Base-by-base conservation (phyloP, 176 grass and related monocot genomes). In the Rhynchospora tenuis region DNA sequence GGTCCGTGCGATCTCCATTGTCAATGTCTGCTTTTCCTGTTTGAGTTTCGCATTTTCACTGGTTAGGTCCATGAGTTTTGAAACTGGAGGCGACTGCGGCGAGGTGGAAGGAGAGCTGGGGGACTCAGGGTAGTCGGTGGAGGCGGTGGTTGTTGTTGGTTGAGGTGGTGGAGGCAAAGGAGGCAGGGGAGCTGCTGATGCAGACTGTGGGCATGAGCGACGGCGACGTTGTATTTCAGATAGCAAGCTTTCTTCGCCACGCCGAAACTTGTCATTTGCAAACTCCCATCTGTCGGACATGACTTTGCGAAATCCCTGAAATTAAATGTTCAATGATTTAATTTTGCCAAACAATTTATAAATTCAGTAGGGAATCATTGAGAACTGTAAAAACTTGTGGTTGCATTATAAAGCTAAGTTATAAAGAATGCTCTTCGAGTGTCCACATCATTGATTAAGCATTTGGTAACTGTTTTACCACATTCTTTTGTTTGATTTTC, bases 271-370 rank as follows among this genome's bases (percentile, higher is more conserved):
- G 9, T 95, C 91, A 33, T 95, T 98, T 16, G 91, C 91, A 73
- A 98, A 98, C 84, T 98, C 95, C 95, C 95, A 98, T 50, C 89
- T 74, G 54, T 95, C 91, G 0, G 95, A 84, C 68, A 90, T 88
- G 70, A 98, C 92, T 81, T 98, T 98, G 66, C 87, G 92, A 60
- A 98, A 98, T 20, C 95, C 92, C 92, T 98, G 88, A 9, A 51
- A 31, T 76, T 57, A 6, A 55, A 57, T 11, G 29, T 80, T 59
- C 7, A 24, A 62, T 22, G 9, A 57, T 80, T 59, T 19, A 46
- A 63, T 22, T 5, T 15, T 31, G 47, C 33, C 42, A 56, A 61
- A 62, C 4, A 22, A 59, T 60, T 62, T 62, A 43, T 17, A 81
- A 54, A 78, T 48, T 76, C 20, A 51, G 22, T 54, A 9, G 20